phyloP scores from a whole-genome alignment of 164 flowering plant species.

The Annona squamosa region DNA sequence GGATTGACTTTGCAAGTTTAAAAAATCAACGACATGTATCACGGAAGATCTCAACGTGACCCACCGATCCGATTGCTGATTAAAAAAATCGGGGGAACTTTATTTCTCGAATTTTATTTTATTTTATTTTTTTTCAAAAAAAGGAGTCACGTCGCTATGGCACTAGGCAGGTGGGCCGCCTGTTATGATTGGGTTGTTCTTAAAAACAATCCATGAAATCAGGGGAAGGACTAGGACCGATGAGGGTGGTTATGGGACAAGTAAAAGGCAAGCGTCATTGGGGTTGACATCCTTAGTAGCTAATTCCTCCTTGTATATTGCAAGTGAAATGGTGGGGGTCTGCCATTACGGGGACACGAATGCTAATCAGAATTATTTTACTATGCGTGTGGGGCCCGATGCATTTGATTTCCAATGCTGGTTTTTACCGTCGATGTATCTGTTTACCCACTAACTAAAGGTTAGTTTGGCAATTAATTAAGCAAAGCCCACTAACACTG shows the following conservation, averaged over 20 bases:
- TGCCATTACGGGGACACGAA: slow-evolving; percentile 3
- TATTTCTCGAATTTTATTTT: no score
- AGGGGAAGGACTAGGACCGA: slow-evolving; percentile 1
- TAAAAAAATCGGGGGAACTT: neutral
- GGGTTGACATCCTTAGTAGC: neutral
- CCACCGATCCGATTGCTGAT: neutral
- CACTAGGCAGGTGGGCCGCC: slow-evolving; percentile 1
- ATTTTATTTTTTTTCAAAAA: neutral
- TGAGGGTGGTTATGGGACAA: neutral
- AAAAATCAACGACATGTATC: neutral
- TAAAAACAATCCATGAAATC: neutral
- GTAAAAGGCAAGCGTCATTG: neutral
- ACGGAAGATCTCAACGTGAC: neutral
- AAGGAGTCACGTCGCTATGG: neutral
- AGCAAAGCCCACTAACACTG: neutral
- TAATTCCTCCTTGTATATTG: neutral
- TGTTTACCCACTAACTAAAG: neutral
- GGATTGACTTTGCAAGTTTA: neutral
- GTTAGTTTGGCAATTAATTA: neutral
- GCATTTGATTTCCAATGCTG: neutral
- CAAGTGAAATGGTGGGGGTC: neutral
- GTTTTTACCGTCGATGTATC: neutral
- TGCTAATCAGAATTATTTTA: neutral
- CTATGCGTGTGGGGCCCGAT: neutral
- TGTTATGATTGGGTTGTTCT: neutral